These are phyloP conservation scores for Globisporangium barbulae DNA, from an alignment of 352 stramenopile genomes.

Conservation along the genomic window DNA sequence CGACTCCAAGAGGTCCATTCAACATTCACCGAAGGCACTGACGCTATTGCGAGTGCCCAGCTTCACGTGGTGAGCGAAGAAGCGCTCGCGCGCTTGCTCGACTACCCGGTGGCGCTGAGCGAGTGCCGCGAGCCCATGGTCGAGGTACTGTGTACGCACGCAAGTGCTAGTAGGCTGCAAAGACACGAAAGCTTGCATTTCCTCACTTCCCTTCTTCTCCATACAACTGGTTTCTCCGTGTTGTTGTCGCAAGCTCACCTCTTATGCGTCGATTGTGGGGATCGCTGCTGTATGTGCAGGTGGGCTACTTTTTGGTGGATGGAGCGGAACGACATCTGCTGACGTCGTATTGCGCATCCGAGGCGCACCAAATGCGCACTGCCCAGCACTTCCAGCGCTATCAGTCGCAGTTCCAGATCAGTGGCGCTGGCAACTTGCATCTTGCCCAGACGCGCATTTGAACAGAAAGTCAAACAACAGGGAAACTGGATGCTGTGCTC, in stretches of 20 bases:
- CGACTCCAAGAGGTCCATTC: slow-evolving; percentile 9
- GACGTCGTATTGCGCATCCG: slow-evolving; percentile 54
- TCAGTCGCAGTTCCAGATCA: slow-evolving; percentile 14
- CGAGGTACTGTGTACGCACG: slow-evolving; percentile 34
- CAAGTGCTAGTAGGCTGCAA: background rate
- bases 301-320: slow-evolving; percentile 49
- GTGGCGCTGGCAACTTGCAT: slow-evolving; percentile 5
- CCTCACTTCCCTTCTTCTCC: background rate
- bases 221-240: background rate
- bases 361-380: slow-evolving; percentile 16
- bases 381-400: slow-evolving; percentile 50
- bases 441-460: slow-evolving; percentile 4
- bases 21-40: background rate
- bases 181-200: background rate
- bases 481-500: background rate
- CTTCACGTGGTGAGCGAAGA: slow-evolving; percentile 31
- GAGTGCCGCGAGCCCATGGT: slow-evolving; percentile 55
- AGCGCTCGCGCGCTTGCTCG: slow-evolving; percentile 37
- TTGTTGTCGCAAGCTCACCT: background rate
- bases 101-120: slow-evolving; percentile 67
- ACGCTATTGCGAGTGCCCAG: background rate
- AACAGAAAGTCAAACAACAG: background rate
- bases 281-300: slow-evolving; percentile 21
- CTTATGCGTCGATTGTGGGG: background rate
- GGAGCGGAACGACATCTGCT: slow-evolving; percentile 25